A percentile compares a stretch with the other conserved stretches of the same genome.
phyloP scores from a whole-genome alignment of 2,329 filamentous ascomycete genomes.

The Eurotiales sp. region DNA sequence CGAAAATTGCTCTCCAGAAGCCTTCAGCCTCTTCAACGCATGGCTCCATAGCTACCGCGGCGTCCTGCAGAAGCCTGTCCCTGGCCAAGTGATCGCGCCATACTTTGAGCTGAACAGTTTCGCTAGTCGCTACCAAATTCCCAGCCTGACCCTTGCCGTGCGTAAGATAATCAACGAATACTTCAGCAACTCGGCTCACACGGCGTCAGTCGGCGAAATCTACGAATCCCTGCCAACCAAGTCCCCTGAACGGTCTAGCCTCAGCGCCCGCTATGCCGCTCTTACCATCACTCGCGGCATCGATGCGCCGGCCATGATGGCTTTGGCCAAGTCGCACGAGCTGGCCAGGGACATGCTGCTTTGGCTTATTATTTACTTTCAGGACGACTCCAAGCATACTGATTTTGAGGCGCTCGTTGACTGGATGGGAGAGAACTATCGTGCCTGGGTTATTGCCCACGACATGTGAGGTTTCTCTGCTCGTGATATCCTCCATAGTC shows the following conservation, averaged over 20 bases:
- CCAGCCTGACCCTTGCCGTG: not conserved
- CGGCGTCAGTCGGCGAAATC: not conserved
- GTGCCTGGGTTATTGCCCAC: not conserved
- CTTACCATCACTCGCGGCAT: not conserved
- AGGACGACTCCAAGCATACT: not conserved
- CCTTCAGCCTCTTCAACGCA: conserved; percentile 5
- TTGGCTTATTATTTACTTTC: not conserved
- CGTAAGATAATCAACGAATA: not conserved
- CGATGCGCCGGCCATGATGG: not conserved
- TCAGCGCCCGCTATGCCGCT: conserved; percentile 9
- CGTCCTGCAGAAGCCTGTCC: not conserved
- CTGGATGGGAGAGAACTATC: conserved; percentile 1
- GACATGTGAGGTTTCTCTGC: too few relatives aligned
- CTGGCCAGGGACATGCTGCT: conserved; percentile 1
- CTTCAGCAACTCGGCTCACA: not conserved
- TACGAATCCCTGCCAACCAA: not conserved
- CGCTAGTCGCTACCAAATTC: not conserved
- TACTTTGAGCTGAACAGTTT: conserved; percentile 4
- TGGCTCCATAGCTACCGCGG: conserved; percentile 10
- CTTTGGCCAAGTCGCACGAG: not conserved
- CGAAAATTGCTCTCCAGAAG: not conserved
- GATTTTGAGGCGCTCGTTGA: not conserved
- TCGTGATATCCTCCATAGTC: too few relatives aligned
- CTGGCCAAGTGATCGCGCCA: not conserved
- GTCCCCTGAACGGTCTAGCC: not conserved